These are phyloP conservation scores for Neostapfia colusana DNA, from an alignment of 176 grass and related monocot species.

Conservation along the genomic window DNA sequence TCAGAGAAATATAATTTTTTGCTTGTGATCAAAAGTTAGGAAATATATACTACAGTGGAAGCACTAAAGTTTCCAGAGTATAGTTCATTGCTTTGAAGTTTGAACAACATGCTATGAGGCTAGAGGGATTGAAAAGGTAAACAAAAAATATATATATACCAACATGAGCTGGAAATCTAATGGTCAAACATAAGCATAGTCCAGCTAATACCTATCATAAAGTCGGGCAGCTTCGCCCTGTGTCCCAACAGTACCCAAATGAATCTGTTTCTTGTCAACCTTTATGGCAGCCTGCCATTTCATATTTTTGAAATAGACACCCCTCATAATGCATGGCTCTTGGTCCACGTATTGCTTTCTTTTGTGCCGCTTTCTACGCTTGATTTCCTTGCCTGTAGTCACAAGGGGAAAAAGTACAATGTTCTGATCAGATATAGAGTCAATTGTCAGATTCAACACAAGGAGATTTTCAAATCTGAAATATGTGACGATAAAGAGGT, in stretches of 20 bases:
- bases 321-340: slow-evolving; percentile 90
- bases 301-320: slow-evolving; percentile 98
- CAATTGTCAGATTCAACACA: slow-evolving; percentile 2
- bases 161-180: slow-evolving; percentile 17
- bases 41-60: not conserved
- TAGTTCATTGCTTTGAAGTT: not conserved
- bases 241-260: slow-evolving; percentile 91
- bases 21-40: not conserved
- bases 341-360: slow-evolving; percentile 90
- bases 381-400: slow-evolving; percentile 81
- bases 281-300: slow-evolving; percentile 99
- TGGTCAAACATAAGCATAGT: slow-evolving; percentile 19
- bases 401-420: slow-evolving; percentile 7
- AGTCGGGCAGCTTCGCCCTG: slow-evolving; percentile 90
- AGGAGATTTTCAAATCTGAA: slow-evolving; percentile 1
- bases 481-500: slow-evolving; percentile 1
- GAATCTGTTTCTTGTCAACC: slow-evolving; percentile 99
- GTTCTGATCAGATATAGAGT: slow-evolving; percentile 17
- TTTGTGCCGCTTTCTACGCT: slow-evolving; percentile 81
- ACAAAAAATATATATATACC: not conserved
- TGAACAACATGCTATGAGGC: not conserved
- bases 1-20: too few relatives aligned
- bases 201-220: slow-evolving; percentile 89
- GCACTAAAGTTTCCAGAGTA: slow-evolving; percentile 13
- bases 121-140: slow-evolving; percentile 1